Evolutionary conservation across 805 yeast genomes (phyloP).

Genomic region (Saturnispora quitensis): DNA sequence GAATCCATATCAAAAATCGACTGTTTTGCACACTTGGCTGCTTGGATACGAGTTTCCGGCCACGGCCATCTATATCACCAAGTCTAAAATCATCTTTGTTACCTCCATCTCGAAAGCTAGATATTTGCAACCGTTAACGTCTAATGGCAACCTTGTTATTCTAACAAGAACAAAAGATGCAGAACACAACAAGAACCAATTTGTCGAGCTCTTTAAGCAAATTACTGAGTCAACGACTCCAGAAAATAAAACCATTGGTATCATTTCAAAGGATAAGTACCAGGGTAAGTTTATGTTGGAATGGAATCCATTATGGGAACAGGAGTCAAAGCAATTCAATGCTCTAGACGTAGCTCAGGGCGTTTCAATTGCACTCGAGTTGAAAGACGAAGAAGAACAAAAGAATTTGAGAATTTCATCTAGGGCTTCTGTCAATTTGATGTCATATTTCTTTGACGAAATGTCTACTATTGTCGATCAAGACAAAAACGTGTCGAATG

Average conservation of each 20-base stretch:
- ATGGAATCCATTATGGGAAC: slow-evolving; percentile 46
- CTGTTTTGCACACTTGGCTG: slow-evolving; percentile 83
- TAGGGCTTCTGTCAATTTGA: slow-evolving; percentile 66
- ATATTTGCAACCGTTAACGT: slow-evolving; percentile 52
- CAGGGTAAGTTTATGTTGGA: slow-evolving; percentile 79
- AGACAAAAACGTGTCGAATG: slow-evolving; percentile 66
- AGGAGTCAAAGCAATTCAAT: slow-evolving; percentile 29
- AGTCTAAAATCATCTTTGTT: slow-evolving; percentile 50
- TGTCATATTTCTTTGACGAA: slow-evolving; percentile 77
- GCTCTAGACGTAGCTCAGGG: slow-evolving; percentile 46
- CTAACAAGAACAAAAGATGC: slow-evolving; percentile 77
- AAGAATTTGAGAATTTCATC: slow-evolving; percentile 59
- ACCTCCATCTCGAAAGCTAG: slow-evolving; percentile 83
- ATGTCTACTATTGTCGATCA: slow-evolving; percentile 85
- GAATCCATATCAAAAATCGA: slow-evolving; percentile 81
- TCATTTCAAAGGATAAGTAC: slow-evolving; percentile 65
- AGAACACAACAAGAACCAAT: slow-evolving; percentile 61
- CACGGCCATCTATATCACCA: slow-evolving; percentile 60
- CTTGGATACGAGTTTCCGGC: slow-evolving; percentile 95
- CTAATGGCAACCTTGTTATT: slow-evolving; percentile 33
- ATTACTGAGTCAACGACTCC: slow-evolving; percentile 34
- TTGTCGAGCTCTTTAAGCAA: slow-evolving; percentile 44
- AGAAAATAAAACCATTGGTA: slow-evolving; percentile 43
- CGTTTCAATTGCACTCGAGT: slow-evolving; percentile 51
- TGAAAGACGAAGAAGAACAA: slow-evolving; percentile 75